Base-by-base conservation (phyloP, 1,139 yeast genomes). In the Blastobotrys petasosporus region DNA sequence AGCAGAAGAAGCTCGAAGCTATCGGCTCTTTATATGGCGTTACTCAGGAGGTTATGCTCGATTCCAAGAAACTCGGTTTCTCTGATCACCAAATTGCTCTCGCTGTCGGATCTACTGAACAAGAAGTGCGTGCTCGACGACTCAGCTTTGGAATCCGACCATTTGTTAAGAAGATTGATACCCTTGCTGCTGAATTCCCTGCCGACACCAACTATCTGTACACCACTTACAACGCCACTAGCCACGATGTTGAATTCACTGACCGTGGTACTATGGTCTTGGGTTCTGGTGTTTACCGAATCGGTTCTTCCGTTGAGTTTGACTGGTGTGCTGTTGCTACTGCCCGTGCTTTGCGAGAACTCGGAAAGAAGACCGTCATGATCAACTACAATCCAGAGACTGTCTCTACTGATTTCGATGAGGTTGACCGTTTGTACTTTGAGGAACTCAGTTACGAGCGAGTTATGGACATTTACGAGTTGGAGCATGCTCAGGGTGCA, bases 241-340 rank as follows among this genome's bases (percentile, higher is more conserved):
- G 79, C 44, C 83, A 84, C 57, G 98, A 92, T 67, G 82, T 92
- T 48, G 76, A 73, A 37, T 92, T 92, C 63, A 78, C 85, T 60
- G 97, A 90, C 53, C 78, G 85, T 55, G 97, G 98, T 61, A 83
- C 94, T 53, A 74, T 92, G 79, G 98, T 92, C 37, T 75, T 92
- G 57, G 98, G 98, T 46, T 90, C 97, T 10, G 98, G 98, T 72
- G 98, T 92, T 46, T 92, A 92, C 77, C 80, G 98, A 70, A 92
- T 92, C 65, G 98, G 98, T 50, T 90, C 97, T 3, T 90, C 97
- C 23, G 98, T 92, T 51, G 98, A 92, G 71, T 92, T 92, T 60
- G 98, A 92, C 70, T 92, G 98, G 98, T 92, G 98, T 76, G 98
- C 97, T 43, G 98, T 92, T 52, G 80, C 94, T 51, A 85, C 98